Evolutionary conservation across 305 asterid species (phyloP).

Genomic region (Withania somnifera): DNA sequence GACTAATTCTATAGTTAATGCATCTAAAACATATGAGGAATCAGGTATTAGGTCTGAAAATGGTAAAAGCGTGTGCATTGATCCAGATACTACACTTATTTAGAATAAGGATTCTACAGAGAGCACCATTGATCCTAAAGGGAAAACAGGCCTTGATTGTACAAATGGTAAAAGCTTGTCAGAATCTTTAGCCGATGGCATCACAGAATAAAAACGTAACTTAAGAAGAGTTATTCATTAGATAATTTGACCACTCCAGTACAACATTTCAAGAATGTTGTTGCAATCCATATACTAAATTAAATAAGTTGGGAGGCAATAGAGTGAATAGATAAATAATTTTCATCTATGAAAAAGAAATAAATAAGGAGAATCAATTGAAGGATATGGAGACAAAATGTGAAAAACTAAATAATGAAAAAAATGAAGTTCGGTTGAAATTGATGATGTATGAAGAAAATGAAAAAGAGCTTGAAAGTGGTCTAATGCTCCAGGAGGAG

Average conservation of each 20-base stretch:
- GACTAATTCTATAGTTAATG: neutral
- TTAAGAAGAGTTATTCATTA: slow-evolving; percentile 20
- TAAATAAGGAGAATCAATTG: too few species aligned
- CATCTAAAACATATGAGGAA: neutral
- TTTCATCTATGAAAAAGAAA: too few species aligned
- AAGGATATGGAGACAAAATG: too few species aligned
- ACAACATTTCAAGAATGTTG: slow-evolving; percentile 61
- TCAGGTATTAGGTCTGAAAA: neutral
- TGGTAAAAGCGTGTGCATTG: neutral
- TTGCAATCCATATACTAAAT: too few species aligned
- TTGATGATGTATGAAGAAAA: too few species aligned
- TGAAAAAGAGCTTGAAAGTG: too few species aligned
- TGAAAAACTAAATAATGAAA: too few species aligned
- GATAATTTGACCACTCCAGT: slow-evolving; percentile 15
- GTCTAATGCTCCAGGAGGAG: too few species aligned
- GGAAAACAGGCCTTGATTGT: slow-evolving; percentile 18
- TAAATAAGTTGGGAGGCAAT: too few species aligned
- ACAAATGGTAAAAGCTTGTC: slow-evolving; percentile 19
- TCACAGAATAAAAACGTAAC: slow-evolving; percentile 17
- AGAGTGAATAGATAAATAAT: too few species aligned
- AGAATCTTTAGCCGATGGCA: slow-evolving; percentile 10
- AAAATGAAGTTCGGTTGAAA: too few species aligned
- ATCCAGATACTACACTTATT: neutral
- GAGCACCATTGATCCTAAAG: slow-evolving; percentile 16
- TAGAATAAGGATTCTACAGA: slow-evolving; percentile 18